Base-by-base conservation (phyloP, 2,329 filamentous ascomycete species). In the Neonectria faginata region DNA sequence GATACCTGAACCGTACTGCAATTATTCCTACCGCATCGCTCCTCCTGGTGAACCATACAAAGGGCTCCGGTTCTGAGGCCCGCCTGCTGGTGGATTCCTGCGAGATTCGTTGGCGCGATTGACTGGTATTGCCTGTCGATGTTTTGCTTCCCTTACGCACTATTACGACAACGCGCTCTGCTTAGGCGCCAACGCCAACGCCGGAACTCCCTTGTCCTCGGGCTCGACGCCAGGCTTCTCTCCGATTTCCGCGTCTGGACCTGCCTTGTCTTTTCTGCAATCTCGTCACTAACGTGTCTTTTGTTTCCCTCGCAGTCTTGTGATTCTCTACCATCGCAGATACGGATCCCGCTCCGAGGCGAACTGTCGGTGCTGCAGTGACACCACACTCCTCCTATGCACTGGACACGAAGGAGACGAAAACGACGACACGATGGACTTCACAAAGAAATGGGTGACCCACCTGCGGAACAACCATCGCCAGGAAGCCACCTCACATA, bases 361-460 rank as follows among this genome's bases (percentile, higher is more conserved):
- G 5, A 20, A 14, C n/a, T 20, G 11, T 12, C 29, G 14, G 18
- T 18, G 4, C 48, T 33, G 48, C 27, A 7, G 48, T 51, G 48
- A 20, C 10, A 33, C 48, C 48, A 33, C 27, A 51, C 48, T n/a
- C 4, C n/a, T 51, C n/a, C 29, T 8, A 51, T 51, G 48, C n/a
- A n/a, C 48, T 20, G 48, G 48, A 51, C n/a, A 33, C 27, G 48
- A 60, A 9, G 36, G 52, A 18, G 29, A 27, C 44, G 29, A 48
- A 57, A 47, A 33, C 42, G 14, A 48, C n/a, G 7, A 20, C 48
- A 51, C 11, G 10, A 57, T 62, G 60, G 60, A 62, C 9, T 39
- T 62, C 10, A 47, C 39, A 0, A 53, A 52, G 47, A 57, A 47
- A 7, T 62, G 60, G 60, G 53, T 62, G 2, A 62, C 39, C 2